phyloP scores from a whole-genome alignment of 2,329 filamentous ascomycete genomes.

The Aureobasidium namibiae region DNA sequence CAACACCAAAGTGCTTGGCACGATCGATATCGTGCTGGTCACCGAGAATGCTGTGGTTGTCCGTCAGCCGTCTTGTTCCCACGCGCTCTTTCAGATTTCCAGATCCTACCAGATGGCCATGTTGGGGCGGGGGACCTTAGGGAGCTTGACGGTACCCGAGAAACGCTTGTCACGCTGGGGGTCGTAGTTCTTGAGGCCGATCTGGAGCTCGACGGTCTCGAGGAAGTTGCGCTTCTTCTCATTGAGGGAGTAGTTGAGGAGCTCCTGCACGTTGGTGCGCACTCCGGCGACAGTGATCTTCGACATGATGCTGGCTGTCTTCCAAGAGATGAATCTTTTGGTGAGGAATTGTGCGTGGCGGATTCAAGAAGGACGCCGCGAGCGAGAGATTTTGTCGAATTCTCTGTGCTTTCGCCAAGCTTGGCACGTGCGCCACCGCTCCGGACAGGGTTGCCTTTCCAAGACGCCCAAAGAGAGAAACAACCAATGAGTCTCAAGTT shows the following conservation, averaged over 20 bases:
- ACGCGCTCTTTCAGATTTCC: not conserved
- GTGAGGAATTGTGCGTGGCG: slow-evolving; percentile 16
- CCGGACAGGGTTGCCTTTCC: slow-evolving; percentile 1
- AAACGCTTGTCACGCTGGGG: slow-evolving; percentile 99
- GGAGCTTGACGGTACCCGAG: slow-evolving; percentile 96
- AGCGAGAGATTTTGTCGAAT: not conserved
- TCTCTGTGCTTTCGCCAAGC: not conserved
- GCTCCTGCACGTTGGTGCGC: slow-evolving; percentile 84
- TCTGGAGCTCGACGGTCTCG: slow-evolving; percentile 52
- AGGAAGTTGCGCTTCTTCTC: slow-evolving; percentile 36
- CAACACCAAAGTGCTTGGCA: slow-evolving; percentile 97
- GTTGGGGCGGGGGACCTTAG: slow-evolving; percentile 80
- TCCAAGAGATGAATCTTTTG: slow-evolving; percentile 39
- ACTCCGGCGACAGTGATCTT: slow-evolving; percentile 89
- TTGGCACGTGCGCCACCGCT: not conserved
- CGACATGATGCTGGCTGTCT: slow-evolving; percentile 48
- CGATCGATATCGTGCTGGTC: slow-evolving; percentile 99
- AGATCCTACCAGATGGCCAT: slow-evolving; percentile 68
- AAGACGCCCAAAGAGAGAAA: not conserved
- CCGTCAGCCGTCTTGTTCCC: slow-evolving; percentile 22
- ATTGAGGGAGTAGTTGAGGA: slow-evolving; percentile 74
- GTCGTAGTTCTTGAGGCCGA: slow-evolving; percentile 95
- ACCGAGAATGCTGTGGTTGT: slow-evolving; percentile 59
- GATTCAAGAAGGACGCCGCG: not conserved
- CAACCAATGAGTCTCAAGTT: not conserved